These are phyloP conservation scores for Coniochaeta pulveracea DNA, from an alignment of 2,329 filamentous ascomycete genomes.

Conservation along the genomic window DNA sequence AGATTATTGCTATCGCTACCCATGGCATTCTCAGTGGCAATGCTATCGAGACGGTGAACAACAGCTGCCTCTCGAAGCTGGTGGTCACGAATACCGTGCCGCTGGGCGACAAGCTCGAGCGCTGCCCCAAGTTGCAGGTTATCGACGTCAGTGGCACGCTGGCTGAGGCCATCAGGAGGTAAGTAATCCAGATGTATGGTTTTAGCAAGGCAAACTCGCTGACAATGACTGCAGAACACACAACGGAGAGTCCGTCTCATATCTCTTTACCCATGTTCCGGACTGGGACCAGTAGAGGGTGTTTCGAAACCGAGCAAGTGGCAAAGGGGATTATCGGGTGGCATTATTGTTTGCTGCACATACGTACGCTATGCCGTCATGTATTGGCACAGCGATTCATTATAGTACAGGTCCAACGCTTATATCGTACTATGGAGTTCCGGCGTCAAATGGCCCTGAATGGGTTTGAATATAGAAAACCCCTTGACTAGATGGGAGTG, in stretches of 20 bases:
- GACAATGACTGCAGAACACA: neutral
- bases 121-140: conserved; percentile 65
- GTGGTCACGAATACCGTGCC: conserved; percentile 82
- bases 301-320: too few relatives aligned
- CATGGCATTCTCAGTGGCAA: conserved; percentile 85
- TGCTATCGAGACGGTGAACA: conserved; percentile 77
- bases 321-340: too few relatives aligned
- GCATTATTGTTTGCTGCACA: too few relatives aligned
- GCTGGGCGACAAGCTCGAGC: conserved; percentile 62
- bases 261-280: conserved; percentile 3
- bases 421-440: too few relatives aligned
- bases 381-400: too few relatives aligned
- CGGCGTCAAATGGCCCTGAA: too few relatives aligned
- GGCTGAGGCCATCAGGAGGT: conserved; percentile 34
- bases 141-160: conserved; percentile 85
- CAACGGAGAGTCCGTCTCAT: conserved; percentile 3
- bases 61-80: conserved; percentile 62
- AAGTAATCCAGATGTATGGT: conserved; percentile 6
- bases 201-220: neutral
- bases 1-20: conserved; percentile 74
- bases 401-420: too few relatives aligned
- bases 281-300: conserved; percentile 3
- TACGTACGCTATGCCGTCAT: too few relatives aligned
- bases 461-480: too few relatives aligned
- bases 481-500: too few relatives aligned